Conservation (phyloP, 202 grass and related monocot genomes). For the Carex arenaria region DNA sequence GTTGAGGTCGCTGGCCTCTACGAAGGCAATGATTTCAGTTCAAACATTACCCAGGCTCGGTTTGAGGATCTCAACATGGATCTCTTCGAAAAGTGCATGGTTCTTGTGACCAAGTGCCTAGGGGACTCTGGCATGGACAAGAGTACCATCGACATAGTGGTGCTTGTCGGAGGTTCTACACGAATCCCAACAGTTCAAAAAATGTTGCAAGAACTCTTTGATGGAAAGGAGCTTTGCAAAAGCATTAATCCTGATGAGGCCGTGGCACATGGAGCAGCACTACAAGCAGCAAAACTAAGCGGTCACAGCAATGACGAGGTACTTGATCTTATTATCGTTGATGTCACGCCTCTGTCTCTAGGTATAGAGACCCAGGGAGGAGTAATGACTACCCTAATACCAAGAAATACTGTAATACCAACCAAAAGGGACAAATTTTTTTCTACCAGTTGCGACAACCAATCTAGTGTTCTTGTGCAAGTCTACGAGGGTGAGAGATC, state of each 20-base stretch:
- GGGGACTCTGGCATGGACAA: neutral
- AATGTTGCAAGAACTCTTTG: slow-evolving; percentile 15
- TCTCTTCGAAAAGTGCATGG: slow-evolving; percentile 13
- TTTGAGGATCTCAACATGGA: slow-evolving; percentile 22
- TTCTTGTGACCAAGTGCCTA: neutral
- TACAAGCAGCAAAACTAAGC: slow-evolving; percentile 22
- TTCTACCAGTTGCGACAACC: too few species aligned
- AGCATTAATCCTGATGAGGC: slow-evolving; percentile 8
- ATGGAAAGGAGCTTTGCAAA: slow-evolving; percentile 24
- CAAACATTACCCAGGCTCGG: neutral
- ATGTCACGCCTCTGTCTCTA: neutral
- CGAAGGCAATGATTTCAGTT: slow-evolving; percentile 13
- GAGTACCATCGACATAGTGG: neutral
- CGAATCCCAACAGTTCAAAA: slow-evolving; percentile 1
- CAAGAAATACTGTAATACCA: too few species aligned
- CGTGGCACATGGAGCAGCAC: slow-evolving; percentile 9
- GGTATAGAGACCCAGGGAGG: too few species aligned
- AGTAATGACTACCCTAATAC: too few species aligned
- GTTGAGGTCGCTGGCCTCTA: slow-evolving; percentile 6
- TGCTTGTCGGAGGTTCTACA: slow-evolving; percentile 21
- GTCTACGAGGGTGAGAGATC: neutral
- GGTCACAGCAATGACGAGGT: slow-evolving; percentile 16
- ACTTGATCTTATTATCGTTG: slow-evolving; percentile 15
- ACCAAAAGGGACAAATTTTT: too few species aligned
- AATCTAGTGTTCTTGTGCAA: too few species aligned